Evolutionary conservation across 495 filamentous ascomycete species (phyloP).

Genomic region (Trichoderma erinaceum): DNA sequence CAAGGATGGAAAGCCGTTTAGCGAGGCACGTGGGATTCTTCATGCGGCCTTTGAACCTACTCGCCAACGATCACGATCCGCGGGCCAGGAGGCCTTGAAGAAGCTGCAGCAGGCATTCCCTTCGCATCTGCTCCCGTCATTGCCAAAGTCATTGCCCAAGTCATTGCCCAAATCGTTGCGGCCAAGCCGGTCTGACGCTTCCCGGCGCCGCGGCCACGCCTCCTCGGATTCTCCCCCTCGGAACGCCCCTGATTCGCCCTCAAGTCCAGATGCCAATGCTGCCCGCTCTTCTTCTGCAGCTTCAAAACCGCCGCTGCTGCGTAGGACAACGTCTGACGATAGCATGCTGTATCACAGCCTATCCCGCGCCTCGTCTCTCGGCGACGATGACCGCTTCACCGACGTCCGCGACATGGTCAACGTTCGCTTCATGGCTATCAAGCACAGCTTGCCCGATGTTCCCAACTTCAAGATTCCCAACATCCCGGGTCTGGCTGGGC

Average conservation of each 20-base stretch:
- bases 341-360: constrained; percentile 62
- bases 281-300: not conserved
- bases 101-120: constrained; percentile 26
- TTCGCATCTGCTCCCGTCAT: constrained; percentile 33
- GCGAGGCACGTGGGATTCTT: constrained; percentile 7
- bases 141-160: constrained; percentile 29
- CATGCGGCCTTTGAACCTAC: constrained; percentile 7
- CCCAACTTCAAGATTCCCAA: constrained; percentile 63
- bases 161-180: constrained; percentile 19
- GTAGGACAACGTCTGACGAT: constrained; percentile 66
- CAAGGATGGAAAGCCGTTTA: not conserved
- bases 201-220: not conserved
- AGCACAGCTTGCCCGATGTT: constrained; percentile 73
- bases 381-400: constrained; percentile 78
- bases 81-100: constrained; percentile 23
- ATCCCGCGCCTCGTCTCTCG: constrained; percentile 74
- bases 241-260: not conserved
- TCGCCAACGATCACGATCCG: constrained; percentile 20
- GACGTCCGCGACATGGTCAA: constrained; percentile 76
- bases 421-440: constrained; percentile 83
- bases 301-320: constrained; percentile 33
- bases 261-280: not conserved
- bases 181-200: constrained; percentile 14
- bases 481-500: constrained; percentile 40
- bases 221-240: not conserved